Conservation (phyloP, 164 flowering plant species). For the grape (Vitis vinifera) region ASM3070453v1 NC_081819.1:6627501-6628000, state of each 20-base stretch:
- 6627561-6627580: conserved; percentile 18
- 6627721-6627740: conserved; percentile 19
- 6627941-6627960: conserved; percentile 24
- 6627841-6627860: conserved; percentile 25
- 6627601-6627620: conserved; percentile 19
- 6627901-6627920: conserved; percentile 22
- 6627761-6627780: conserved; percentile 2
- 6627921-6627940: conserved; percentile 20
- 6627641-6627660: conserved; percentile 15
- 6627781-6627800: conserved; percentile 21
- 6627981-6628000: conserved; percentile 15
- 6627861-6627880: conserved; percentile 18
- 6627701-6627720: conserved; percentile 27
- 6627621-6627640: conserved; percentile 27
- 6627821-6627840: conserved; percentile 23
- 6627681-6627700: conserved; percentile 25
- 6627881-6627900: conserved; percentile 19
- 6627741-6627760: conserved; percentile 17
- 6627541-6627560: conserved; percentile 25
- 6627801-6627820: conserved; percentile 25
- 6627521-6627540: conserved; percentile 20
- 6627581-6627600: conserved; percentile 26
- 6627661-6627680: conserved; percentile 26
- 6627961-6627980: conserved; percentile 26
- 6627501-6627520: conserved; percentile 27